Evolutionary conservation across 495 filamentous ascomycete species (phyloP).

Genomic region (Delitschia confertaspora): DNA sequence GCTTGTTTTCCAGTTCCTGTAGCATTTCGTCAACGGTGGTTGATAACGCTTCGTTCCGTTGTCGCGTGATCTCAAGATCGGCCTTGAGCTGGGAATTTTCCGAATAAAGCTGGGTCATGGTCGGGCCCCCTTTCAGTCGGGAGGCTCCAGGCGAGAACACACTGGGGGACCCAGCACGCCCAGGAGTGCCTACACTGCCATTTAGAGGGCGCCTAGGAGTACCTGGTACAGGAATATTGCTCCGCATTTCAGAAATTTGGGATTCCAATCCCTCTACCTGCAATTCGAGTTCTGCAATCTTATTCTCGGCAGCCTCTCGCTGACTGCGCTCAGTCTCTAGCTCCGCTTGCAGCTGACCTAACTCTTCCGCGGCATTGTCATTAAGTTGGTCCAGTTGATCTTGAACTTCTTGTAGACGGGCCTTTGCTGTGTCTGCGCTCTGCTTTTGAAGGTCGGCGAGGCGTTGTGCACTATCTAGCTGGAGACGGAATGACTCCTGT

Average conservation of each 20-base stretch:
- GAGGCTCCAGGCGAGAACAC: conserved; percentile 50
- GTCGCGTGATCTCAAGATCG: conserved; percentile 55
- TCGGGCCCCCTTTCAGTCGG: conserved; percentile 48
- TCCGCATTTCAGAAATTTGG: conserved; percentile 26
- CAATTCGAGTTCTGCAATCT: conserved; percentile 65
- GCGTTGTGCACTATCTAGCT: conserved; percentile 68
- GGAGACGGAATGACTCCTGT: conserved; percentile 72
- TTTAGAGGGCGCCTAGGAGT: conserved; percentile 47
- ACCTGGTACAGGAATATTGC: conserved; percentile 41
- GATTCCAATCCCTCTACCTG: conserved; percentile 60
- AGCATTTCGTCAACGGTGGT: conserved; percentile 74
- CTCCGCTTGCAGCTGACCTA: conserved; percentile 69
- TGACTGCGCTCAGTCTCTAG: conserved; percentile 70
- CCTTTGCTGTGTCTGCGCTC: conserved; percentile 68
- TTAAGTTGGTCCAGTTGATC: conserved; percentile 64
- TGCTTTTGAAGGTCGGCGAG: conserved; percentile 80
- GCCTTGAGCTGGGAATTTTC: conserved; percentile 55
- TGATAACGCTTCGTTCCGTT: conserved; percentile 59
- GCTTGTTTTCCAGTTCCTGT: conserved; percentile 48
- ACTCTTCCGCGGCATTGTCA: conserved; percentile 71
- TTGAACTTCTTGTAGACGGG: conserved; percentile 75
- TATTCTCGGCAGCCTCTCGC: conserved; percentile 58
- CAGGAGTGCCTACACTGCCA: conserved; percentile 46
- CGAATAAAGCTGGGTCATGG: conserved; percentile 58
- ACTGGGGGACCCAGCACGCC: conserved; percentile 44